These are phyloP conservation scores for Heterococcus sp. DNA, from an alignment of 108 stramenopile genomes.

Conservation along the genomic window DNA sequence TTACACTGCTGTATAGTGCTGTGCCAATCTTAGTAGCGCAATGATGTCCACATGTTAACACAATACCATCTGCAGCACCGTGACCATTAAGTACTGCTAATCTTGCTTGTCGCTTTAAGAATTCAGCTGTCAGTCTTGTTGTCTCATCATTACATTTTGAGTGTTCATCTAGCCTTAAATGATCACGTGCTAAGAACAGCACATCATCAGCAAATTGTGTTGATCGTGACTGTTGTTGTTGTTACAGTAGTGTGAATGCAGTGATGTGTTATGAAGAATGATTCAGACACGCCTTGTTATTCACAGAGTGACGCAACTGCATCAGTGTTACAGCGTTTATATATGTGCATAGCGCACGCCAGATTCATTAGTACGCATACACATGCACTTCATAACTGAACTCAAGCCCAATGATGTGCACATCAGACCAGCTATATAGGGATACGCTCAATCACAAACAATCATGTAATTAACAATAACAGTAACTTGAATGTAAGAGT, in stretches of 20 bases:
- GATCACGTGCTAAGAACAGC: constrained; percentile 86
- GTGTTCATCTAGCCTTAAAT: constrained; percentile 74
- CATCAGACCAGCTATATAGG: too few species aligned
- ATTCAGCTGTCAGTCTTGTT: constrained; percentile 54
- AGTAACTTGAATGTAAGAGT: constrained; percentile 41
- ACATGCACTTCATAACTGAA: too few species aligned
- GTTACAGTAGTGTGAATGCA: too few species aligned
- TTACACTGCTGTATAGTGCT: constrained; percentile 72
- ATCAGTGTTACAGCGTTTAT: too few species aligned
- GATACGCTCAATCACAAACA: too few species aligned
- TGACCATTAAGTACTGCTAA: constrained; percentile 83
- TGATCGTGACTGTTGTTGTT: constrained; percentile 23
- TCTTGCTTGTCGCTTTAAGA: constrained; percentile 69
- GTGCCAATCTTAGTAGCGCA: constrained; percentile 80
- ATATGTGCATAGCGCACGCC: too few species aligned
- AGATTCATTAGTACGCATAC: too few species aligned
- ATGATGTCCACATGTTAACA: constrained; percentile 80
- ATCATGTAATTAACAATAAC: too few species aligned
- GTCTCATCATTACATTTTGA: constrained; percentile 20
- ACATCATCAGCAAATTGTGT: constrained; percentile 82
- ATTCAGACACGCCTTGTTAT: too few species aligned
- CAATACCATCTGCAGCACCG: constrained; percentile 66
- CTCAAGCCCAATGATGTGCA: too few species aligned
- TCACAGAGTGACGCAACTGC: too few species aligned
- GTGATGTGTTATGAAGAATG: too few species aligned